Conservation (phyloP, 345 rosid species). For the Stellera chamaejasme region DNA sequence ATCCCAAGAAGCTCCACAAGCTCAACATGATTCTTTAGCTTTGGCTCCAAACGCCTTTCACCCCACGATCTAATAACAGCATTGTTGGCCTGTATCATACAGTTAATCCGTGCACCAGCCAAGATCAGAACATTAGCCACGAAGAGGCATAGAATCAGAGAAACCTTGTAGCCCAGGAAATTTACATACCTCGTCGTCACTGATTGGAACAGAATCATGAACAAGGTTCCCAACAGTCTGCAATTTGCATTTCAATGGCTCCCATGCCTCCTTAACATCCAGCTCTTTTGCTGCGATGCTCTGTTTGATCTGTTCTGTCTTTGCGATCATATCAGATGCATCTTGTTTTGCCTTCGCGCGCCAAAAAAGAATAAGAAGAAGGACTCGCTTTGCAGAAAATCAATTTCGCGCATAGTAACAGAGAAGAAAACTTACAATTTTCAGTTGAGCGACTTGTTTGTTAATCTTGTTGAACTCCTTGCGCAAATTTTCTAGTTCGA, state of each 20-base stretch:
- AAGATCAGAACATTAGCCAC: neutral
- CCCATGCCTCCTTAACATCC: conserved; percentile 56
- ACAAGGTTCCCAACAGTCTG: conserved; percentile 65
- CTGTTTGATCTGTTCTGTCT: conserved; percentile 44
- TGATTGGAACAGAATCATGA: conserved; percentile 69
- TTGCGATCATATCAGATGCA: conserved; percentile 39
- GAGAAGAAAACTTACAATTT: conserved; percentile 22
- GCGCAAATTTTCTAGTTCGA: conserved; percentile 34
- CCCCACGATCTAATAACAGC: conserved; percentile 45
- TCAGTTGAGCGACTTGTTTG: conserved; percentile 39
- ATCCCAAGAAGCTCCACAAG: conserved; percentile 75
- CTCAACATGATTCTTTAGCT: conserved; percentile 71
- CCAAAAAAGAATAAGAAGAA: neutral
- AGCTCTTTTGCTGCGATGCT: conserved; percentile 37
- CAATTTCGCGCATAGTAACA: neutral
- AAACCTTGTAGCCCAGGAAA: neutral
- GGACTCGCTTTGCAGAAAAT: neutral
- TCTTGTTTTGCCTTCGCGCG: conserved; percentile 30
- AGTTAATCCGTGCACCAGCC: neutral
- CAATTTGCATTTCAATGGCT: conserved; percentile 40
- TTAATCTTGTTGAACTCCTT: conserved; percentile 43
- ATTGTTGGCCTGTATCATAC: conserved; percentile 48
- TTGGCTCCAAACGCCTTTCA: conserved; percentile 39
- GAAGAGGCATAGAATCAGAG: neutral
- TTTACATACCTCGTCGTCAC: conserved; percentile 55